Evolutionary conservation across 2,329 filamentous ascomycete species (phyloP).

Genomic region (Fusarium decemcellulare): DNA sequence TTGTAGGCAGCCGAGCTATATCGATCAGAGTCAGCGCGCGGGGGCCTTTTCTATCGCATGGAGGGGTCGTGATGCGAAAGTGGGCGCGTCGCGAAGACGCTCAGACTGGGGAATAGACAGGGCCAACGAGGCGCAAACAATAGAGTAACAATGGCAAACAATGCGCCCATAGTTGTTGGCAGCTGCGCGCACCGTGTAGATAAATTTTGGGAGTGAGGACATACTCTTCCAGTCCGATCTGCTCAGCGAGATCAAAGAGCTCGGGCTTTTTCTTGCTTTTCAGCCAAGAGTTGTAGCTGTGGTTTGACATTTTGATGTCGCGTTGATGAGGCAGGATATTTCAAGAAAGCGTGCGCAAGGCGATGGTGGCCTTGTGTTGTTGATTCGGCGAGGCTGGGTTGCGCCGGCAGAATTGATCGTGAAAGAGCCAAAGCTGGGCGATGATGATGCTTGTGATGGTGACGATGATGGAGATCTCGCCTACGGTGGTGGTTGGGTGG

Average conservation of each 20-base stretch:
- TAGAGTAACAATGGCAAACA: constrained; percentile 9
- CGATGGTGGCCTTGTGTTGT: neutral
- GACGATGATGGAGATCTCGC: constrained; percentile 31
- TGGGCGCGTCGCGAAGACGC: constrained; percentile 39
- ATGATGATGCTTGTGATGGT: constrained; percentile 31
- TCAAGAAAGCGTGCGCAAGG: neutral
- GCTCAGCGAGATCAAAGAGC: constrained; percentile 80
- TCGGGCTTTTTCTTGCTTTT: constrained; percentile 87
- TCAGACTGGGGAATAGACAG: constrained; percentile 20
- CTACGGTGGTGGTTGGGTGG: constrained; percentile 35
- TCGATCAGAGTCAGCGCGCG: constrained; percentile 35
- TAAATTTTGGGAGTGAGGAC: constrained; percentile 46
- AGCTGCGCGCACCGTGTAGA: constrained; percentile 6
- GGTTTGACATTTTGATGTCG: constrained; percentile 53
- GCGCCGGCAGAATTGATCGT: neutral
- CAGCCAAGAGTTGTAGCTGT: constrained; percentile 75
- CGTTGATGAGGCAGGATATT: constrained; percentile 33
- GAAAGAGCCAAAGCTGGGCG: constrained; percentile 12
- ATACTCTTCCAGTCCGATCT: constrained; percentile 80
- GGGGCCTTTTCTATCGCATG: constrained; percentile 7
- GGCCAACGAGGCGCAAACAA: constrained; percentile 33
- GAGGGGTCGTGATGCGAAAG: constrained; percentile 23
- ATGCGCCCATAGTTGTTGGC: constrained; percentile 18
- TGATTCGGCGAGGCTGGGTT: neutral
- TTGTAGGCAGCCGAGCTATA: constrained; percentile 77